Conservation (phyloP, 2,329 filamentous ascomycete genomes). For the Paecilomyces niveus region DNA sequence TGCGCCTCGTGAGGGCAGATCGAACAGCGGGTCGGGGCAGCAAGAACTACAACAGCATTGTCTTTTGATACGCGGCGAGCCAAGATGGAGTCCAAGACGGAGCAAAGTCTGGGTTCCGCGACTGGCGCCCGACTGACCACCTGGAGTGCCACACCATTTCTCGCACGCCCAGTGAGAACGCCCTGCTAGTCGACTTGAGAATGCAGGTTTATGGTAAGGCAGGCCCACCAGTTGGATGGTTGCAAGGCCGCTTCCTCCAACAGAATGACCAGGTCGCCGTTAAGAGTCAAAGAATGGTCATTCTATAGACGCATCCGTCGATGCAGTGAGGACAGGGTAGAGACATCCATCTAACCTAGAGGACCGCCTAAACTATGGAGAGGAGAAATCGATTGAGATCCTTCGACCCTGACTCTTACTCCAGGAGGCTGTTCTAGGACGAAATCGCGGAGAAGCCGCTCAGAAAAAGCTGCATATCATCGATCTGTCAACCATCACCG, state of each 20-base stretch:
- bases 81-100: background rate
- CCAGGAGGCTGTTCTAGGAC: background rate
- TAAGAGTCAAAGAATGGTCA: background rate
- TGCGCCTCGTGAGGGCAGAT: background rate
- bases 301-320: constrained; percentile 14
- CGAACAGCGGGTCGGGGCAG: background rate
- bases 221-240: background rate
- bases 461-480: background rate
- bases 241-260: background rate
- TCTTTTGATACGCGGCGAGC: background rate
- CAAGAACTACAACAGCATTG: background rate
- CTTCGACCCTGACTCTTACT: background rate
- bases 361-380: background rate
- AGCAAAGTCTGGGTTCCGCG: background rate
- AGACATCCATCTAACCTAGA: constrained; percentile 2
- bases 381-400: constrained; percentile 1
- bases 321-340: constrained; percentile 21
- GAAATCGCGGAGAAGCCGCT: background rate
- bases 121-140: background rate
- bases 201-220: background rate
- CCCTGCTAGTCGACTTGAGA: background rate
- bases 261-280: background rate
- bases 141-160: background rate
- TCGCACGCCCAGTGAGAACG: background rate
- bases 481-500: background rate